Evolutionary conservation across 2,329 filamentous ascomycete genomes (phyloP).

Genomic region (Peltaster fructicola): DNA sequence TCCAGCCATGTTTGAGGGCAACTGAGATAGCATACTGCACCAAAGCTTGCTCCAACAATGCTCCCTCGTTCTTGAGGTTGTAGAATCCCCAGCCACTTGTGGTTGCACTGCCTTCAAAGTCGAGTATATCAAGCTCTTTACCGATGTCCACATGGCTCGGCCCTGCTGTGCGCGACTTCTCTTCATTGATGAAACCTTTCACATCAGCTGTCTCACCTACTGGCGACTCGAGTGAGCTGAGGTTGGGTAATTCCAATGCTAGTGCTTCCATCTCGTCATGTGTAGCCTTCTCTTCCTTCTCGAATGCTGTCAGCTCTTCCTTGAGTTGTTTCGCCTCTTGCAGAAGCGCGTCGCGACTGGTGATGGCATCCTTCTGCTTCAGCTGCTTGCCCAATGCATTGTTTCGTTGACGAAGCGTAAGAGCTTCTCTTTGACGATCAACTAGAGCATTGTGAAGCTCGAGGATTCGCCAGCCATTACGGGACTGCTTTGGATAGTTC

Average conservation of each 20-base stretch:
- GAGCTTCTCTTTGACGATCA: constrained; percentile 38
- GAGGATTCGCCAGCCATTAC: constrained; percentile 36
- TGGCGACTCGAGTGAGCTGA: constrained; percentile 63
- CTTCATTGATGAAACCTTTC: constrained; percentile 61
- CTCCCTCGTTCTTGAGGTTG: constrained; percentile 80
- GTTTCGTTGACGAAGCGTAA: constrained; percentile 45
- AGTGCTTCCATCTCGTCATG: constrained; percentile 52
- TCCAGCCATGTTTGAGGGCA: constrained; percentile 60
- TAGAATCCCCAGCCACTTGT: constrained; percentile 96
- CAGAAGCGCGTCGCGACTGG: constrained; percentile 28
- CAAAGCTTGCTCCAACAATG: constrained; percentile 85
- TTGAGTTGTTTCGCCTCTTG: constrained; percentile 50
- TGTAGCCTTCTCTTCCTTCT: constrained; percentile 42
- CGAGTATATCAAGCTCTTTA: constrained; percentile 67
- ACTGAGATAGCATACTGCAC: constrained; percentile 68
- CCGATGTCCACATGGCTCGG: constrained; percentile 54
- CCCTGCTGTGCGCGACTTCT: not conserved
- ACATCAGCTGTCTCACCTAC: constrained; percentile 46
- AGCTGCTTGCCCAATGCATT: constrained; percentile 43
- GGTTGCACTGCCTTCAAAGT: constrained; percentile 67
- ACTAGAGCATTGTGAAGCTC: constrained; percentile 30
- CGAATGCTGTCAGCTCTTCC: constrained; percentile 39
- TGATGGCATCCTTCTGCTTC: constrained; percentile 23
- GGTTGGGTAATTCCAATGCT: constrained; percentile 67
- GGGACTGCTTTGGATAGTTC: constrained; percentile 49